Evolutionary conservation across 1,139 yeast genomes (phyloP).

Genomic region (Groenewaldozyma auringiensis): DNA sequence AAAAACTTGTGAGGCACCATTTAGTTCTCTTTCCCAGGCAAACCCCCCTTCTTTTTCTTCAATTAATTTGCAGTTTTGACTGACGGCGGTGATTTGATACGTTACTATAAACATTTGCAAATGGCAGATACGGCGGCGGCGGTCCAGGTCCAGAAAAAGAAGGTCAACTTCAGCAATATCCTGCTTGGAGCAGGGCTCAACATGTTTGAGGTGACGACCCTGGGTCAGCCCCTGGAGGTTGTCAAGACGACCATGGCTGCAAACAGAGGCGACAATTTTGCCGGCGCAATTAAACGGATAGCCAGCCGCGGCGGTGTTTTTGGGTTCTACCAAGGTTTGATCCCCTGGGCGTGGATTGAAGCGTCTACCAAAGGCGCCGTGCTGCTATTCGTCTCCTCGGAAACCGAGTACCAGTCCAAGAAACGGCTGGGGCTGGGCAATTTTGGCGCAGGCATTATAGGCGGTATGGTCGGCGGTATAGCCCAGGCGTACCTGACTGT

Average conservation of each 20-base stretch:
- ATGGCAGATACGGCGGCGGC: background rate
- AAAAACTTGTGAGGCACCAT: too few species aligned
- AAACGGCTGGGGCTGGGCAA: slow-evolving; percentile 52
- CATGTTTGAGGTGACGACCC: slow-evolving; percentile 84
- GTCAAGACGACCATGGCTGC: slow-evolving; percentile 97
- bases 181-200: slow-evolving; percentile 90
- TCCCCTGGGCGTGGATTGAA: slow-evolving; percentile 99
- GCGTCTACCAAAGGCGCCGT: slow-evolving; percentile 99
- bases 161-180: slow-evolving; percentile 81
- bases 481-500: slow-evolving; percentile 94
- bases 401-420: slow-evolving; percentile 74
- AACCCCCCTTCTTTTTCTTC: too few species aligned
- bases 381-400: slow-evolving; percentile 85
- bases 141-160: slow-evolving; percentile 51
- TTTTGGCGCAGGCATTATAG: slow-evolving; percentile 83
- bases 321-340: slow-evolving; percentile 94
- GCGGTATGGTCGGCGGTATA: slow-evolving; percentile 92
- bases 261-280: slow-evolving; percentile 62
- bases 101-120: too few species aligned
- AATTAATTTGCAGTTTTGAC: too few species aligned
- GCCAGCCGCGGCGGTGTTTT: slow-evolving; percentile 89
- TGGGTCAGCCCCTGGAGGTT: slow-evolving; percentile 96
- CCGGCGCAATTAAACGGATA: slow-evolving; percentile 63
- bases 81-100: too few species aligned
- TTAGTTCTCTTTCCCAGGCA: too few species aligned